phyloP scores from a whole-genome alignment of 2,329 filamentous ascomycete genomes.

The Calonectria pseudoturangicola region DNA sequence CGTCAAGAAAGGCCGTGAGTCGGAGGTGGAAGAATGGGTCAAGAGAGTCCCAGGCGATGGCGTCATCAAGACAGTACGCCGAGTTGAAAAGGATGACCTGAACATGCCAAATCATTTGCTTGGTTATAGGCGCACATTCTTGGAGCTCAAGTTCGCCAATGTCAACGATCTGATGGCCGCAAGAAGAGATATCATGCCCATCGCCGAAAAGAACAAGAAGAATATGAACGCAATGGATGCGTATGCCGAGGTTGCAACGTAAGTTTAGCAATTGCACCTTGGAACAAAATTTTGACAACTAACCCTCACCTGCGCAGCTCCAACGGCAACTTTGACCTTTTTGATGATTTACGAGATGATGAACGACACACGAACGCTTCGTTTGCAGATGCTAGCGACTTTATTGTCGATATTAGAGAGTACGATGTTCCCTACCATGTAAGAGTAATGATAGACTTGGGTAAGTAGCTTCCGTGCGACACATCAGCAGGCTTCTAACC shows the following conservation, averaged over 20 bases:
- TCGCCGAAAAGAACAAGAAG: conserved; percentile 97
- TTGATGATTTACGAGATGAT: conserved; percentile 89
- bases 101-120: conserved; percentile 96
- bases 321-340: conserved; percentile 91
- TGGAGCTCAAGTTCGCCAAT: conserved; percentile 91
- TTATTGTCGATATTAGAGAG: conserved; percentile 98
- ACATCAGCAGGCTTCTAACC: conserved; percentile 36
- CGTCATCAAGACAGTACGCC: conserved; percentile 84
- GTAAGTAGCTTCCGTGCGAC: conserved; percentile 63
- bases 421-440: conserved; percentile 99
- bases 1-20: conserved; percentile 89
- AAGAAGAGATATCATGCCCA: conserved; percentile 87
- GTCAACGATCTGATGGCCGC: conserved; percentile 91
- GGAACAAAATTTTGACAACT: neutral
- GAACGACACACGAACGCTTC: conserved; percentile 85
- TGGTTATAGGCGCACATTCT: conserved; percentile 90
- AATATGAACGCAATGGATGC: conserved; percentile 98
- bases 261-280: conserved; percentile 57
- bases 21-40: conserved; percentile 97
- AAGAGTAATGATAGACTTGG: conserved; percentile 96
- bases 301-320: conserved; percentile 63
- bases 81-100: conserved; percentile 93
- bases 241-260: conserved; percentile 96
- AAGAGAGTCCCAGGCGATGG: conserved; percentile 86
- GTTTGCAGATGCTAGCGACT: conserved; percentile 94